A percentile compares a stretch with the other conserved stretches of the same genome.
phyloP scores from a whole-genome alignment of 331 rosid genomes.

The Erythrophleum ivorense region DNA sequence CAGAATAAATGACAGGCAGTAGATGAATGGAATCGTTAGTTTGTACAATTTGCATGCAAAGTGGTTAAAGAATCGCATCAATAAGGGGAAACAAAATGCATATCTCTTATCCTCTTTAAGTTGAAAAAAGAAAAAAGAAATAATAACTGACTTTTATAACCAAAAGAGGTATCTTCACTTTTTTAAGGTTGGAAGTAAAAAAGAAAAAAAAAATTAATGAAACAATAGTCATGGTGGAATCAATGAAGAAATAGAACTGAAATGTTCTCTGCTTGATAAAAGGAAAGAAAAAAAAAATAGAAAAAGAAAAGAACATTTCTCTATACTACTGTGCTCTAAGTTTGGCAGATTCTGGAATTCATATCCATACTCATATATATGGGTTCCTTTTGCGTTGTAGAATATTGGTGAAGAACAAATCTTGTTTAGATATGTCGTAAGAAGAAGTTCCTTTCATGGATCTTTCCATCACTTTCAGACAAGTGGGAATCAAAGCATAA shows the following conservation, averaged over 20 bases:
- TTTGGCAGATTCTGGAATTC: background rate
- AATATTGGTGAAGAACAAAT: slow-evolving; percentile 21
- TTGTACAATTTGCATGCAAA: background rate
- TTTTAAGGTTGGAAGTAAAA: background rate
- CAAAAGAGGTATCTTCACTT: background rate
- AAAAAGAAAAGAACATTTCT: background rate
- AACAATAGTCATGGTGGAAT: background rate
- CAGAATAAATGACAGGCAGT: too few relatives aligned
- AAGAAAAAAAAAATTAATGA: background rate
- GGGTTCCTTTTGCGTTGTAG: background rate
- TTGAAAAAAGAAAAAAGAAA: too few relatives aligned
- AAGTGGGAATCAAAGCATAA: slow-evolving; percentile 23
- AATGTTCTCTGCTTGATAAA: background rate
- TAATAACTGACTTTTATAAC: background rate
- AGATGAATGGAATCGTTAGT: background rate
- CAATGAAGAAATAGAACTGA: background rate
- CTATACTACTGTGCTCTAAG: background rate
- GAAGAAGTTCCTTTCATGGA: background rate
- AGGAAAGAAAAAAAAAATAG: background rate
- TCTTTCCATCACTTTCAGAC: background rate
- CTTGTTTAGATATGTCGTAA: background rate
- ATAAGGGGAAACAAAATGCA: background rate
- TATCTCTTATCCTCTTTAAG: background rate
- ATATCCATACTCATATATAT: background rate
- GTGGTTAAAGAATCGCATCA: slow-evolving; percentile 10